phyloP scores from a whole-genome alignment of 2,329 filamentous ascomycete genomes.

The Penicillium sp. region DNA sequence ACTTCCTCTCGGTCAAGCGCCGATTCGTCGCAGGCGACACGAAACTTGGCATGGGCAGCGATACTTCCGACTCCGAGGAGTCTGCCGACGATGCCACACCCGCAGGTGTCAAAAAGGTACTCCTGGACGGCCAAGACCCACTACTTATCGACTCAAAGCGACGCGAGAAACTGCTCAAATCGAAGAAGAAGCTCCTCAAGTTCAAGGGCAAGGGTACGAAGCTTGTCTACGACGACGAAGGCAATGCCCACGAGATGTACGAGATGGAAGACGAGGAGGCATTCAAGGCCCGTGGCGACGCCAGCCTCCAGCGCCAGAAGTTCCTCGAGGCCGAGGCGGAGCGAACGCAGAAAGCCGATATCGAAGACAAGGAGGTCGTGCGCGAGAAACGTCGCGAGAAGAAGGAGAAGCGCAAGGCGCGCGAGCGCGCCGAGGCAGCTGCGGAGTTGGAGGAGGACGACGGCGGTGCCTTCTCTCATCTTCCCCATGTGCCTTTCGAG shows the following conservation, averaged over 20 bases:
- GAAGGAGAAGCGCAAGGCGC: slow-evolving; percentile 45
- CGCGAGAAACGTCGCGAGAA: slow-evolving; percentile 64
- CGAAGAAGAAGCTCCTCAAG: slow-evolving; percentile 90
- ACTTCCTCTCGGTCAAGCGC: slow-evolving; percentile 86
- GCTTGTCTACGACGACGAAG: slow-evolving; percentile 88
- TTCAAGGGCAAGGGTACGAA: slow-evolving; percentile 83
- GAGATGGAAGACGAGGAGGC: slow-evolving; percentile 80
- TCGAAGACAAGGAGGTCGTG: slow-evolving; percentile 74
- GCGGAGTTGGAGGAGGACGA: slow-evolving; percentile 31
- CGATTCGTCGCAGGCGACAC: slow-evolving; percentile 70
- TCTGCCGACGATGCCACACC: slow-evolving; percentile 34
- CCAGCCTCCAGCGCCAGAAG: slow-evolving; percentile 68
- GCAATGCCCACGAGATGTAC: slow-evolving; percentile 78
- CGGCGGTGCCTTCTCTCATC: slow-evolving; percentile 17
- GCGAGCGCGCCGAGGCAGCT: slow-evolving; percentile 36
- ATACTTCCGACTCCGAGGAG: slow-evolving; percentile 35
- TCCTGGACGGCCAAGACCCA: slow-evolving; percentile 62
- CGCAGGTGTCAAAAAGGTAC: slow-evolving; percentile 41
- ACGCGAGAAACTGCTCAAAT: slow-evolving; percentile 88
- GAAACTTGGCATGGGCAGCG: slow-evolving; percentile 39
- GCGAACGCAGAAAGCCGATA: slow-evolving; percentile 69
- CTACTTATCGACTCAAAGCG: slow-evolving; percentile 90
- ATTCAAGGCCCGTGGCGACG: slow-evolving; percentile 70
- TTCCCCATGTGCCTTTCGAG: slow-evolving; percentile 24
- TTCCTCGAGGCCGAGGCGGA: slow-evolving; percentile 75